Evolutionary conservation across 2,329 filamentous ascomycete genomes (phyloP), one percentile per base, ranked within the genome.

Genomic region (Phialophora expanda): DNA sequence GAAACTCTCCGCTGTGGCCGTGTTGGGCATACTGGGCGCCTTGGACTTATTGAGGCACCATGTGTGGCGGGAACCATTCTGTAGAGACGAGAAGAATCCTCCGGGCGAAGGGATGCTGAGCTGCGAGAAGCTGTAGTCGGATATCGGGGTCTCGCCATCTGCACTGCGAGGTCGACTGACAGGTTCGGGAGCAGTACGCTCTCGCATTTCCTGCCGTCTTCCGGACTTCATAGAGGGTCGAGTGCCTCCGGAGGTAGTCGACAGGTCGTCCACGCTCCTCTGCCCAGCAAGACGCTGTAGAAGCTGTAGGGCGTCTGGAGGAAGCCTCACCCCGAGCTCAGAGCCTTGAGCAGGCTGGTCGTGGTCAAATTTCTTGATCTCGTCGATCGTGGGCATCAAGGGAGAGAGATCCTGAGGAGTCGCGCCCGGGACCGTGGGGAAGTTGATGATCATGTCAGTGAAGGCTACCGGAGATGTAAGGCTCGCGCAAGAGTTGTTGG

Each of bases 91-190:
- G 78, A 97, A 97, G 83, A 97, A 97, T 0, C 90, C 92, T 28
- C 92, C 90, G 0, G 94, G 94, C 0, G 94, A 97, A 5, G 93
- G 94, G 38, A 98, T 93, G 28, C 93, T 93, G 22, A 97, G 85
- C 66, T 86, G 88, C 22, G 91, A 93, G 68, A 97, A 84, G 46
- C 89, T 90, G 63, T 89, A 89, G 14, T 88, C 82, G 14, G 89
- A 89, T 64, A 83, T 78, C 9, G 86, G 81, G 0, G 81, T 82
- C 22, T 76, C 75, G 48, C 80, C 76, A 56, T 81, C 76, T 11
- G 79, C 77, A 66, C 78, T 83, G 24, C 75, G 78, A 38, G 76
- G 79, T 41, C 79, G 70, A 85, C 78, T 69, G 4, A 62, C 60
- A 14, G 64, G 57, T 6, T 62, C 46, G 79, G 82, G 53, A 79